Base-by-base conservation (phyloP, 768 basidiomycete genomes). In the Naganishia onofrii region DNA sequence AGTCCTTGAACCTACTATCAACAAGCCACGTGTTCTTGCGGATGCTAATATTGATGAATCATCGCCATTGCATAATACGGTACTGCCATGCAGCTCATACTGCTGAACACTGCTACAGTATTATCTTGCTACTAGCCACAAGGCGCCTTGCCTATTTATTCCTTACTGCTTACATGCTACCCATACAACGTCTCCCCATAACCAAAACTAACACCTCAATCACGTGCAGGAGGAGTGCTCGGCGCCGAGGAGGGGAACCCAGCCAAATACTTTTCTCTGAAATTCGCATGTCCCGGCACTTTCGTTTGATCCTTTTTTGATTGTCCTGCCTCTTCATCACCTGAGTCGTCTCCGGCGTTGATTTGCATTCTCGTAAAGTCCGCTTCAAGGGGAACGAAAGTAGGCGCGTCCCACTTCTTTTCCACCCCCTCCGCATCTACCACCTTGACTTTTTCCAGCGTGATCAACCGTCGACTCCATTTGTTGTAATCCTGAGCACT, bases 391-490 rank as follows among this genome's bases (percentile, higher is more conserved):
- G 65, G 65, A 7, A 31, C 19, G 31, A 70, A 65, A 38, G 26
- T 34, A 9, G 67, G 55, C 0, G 42, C 28, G 1, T 55, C 67
- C 67, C 55, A 54, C n/a, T 23, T n/a, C n/a, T 36, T 52, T 28
- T 17, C 26, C 34, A 10, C n/a, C 28, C 69, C 51, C 4, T 60
- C 23, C 23, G 53, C 60, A 54, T 56, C 44, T 26, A 38, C 46
- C n/a, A 57, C 53, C 21, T 36, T 48, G 17, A 48, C 17, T 81
- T 95, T 98, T 67, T 87, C 87, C 78, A 98, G 89, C 9, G 95
- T 98, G 66, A 98, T 90, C 21, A 99, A 84, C 93, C 95, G 82
- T 74, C 95, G 84, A 0, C 92, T 93, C 95, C 95, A 99, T 29
- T 88, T 90, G 17, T 93, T 93, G 76, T 97, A 99, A 75, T 90